Evolutionary conservation across 2,329 filamentous ascomycete species (phyloP).

Genomic region (Aspergillus ibericus): DNA sequence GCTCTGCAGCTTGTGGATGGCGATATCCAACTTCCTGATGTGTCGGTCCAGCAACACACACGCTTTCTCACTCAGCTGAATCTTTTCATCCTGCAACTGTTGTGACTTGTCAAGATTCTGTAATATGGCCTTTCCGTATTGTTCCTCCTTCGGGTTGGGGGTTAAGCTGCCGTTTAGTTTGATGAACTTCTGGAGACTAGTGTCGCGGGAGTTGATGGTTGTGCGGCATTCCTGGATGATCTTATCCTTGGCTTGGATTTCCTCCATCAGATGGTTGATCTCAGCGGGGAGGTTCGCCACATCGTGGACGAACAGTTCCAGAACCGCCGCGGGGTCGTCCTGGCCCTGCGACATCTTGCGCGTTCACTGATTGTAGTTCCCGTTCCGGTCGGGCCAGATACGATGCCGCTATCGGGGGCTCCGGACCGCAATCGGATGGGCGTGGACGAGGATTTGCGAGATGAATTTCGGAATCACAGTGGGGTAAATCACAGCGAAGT

Average conservation of each 20-base stretch:
- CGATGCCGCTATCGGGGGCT: background rate
- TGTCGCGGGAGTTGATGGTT: conserved; percentile 60
- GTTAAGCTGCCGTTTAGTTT: conserved; percentile 62
- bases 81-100: conserved; percentile 62
- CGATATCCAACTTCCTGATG: conserved; percentile 62
- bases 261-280: conserved; percentile 65
- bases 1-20: conserved; percentile 59
- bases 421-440: background rate
- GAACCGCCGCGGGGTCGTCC: conserved; percentile 63
- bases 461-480: too few species aligned
- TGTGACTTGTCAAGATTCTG: conserved; percentile 60
- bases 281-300: conserved; percentile 63
- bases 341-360: conserved; percentile 46
- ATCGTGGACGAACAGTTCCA: conserved; percentile 68
- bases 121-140: conserved; percentile 57
- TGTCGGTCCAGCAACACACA: conserved; percentile 61
- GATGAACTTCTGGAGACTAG: conserved; percentile 65
- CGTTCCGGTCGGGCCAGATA: background rate
- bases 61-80: conserved; percentile 61
- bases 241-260: conserved; percentile 65
- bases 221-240: conserved; percentile 58
- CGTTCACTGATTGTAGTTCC: background rate
- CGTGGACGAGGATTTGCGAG: too few species aligned
- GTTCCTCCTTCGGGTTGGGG: conserved; percentile 64
- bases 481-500: background rate